Conservation (phyloP, 192 early-diverging fungal species). For the Podila verticillata region DNA sequence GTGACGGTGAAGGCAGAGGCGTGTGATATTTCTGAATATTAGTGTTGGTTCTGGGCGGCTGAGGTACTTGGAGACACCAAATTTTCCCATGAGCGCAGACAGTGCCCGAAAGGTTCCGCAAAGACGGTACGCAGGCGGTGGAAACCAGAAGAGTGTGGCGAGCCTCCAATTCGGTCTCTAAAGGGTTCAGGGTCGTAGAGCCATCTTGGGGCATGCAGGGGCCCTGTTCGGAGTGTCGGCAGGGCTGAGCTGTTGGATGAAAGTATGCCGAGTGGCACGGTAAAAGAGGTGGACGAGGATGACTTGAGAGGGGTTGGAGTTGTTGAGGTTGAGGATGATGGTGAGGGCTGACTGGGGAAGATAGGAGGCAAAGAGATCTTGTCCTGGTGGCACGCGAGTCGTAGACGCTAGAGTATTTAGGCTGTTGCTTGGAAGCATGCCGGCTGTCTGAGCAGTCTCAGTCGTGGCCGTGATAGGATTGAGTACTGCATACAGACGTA, state of each 20-base stretch:
- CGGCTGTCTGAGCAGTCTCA: too few species aligned
- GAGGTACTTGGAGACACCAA: constrained; percentile 45
- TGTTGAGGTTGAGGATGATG: constrained; percentile 7
- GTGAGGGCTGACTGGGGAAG: constrained; percentile 21
- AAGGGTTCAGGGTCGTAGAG: constrained; percentile 44
- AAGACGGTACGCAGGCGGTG: constrained; percentile 35
- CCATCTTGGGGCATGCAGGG: constrained; percentile 37
- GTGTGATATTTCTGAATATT: constrained; percentile 11
- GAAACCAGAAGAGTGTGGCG: constrained; percentile 6
- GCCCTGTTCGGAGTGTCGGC: constrained; percentile 33
- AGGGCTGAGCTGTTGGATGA: constrained; percentile 12
- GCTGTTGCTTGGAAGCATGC: not conserved
- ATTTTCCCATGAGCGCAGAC: constrained; percentile 44
- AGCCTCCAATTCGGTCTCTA: constrained; percentile 27
- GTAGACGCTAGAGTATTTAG: too few species aligned
- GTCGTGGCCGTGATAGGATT: too few species aligned
- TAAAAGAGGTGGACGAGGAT: too few species aligned
- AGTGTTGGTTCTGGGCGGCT: constrained; percentile 25
- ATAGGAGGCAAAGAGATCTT: constrained; percentile 40
- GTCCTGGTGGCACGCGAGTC: not conserved
- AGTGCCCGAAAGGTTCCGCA: constrained; percentile 32
- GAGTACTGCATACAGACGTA: not conserved
- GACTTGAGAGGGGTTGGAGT: too few species aligned
- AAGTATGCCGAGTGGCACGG: constrained; percentile 26
- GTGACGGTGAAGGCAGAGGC: constrained; percentile 18